Conservation (phyloP, 78 protist genomes). For the Planoprotostelium fungivorum region DNA sequence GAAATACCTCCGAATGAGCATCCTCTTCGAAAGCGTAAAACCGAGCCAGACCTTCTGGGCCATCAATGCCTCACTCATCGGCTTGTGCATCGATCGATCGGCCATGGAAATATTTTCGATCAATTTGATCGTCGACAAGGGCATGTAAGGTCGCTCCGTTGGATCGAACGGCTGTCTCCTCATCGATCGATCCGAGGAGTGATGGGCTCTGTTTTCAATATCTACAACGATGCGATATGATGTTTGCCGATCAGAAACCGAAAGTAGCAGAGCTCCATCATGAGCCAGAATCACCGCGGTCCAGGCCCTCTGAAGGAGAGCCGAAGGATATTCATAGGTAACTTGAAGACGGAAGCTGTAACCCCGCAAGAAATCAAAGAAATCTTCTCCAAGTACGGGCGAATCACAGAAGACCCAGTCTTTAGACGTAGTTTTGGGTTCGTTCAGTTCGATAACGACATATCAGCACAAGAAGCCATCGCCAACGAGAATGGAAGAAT, state of each 20-base stretch:
- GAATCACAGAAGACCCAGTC: background rate
- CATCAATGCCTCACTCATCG: background rate
- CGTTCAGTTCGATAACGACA: background rate
- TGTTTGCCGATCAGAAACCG: no score
- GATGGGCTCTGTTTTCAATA: no score
- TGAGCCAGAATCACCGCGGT: no score
- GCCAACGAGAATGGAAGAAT: background rate
- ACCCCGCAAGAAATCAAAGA: background rate
- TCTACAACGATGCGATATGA: no score
- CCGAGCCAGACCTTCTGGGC: background rate
- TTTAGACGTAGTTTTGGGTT: background rate
- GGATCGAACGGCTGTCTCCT: no score
- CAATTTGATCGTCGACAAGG: no score
- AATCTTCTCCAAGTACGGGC: background rate
- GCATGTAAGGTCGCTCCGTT: no score
- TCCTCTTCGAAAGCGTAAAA: background rate
- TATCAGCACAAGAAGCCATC: background rate
- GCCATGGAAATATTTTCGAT: no score
- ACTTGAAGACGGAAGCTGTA: background rate
- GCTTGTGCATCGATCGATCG: background rate
- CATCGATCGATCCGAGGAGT: no score
- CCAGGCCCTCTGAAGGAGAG: no score
- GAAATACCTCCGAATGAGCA: background rate
- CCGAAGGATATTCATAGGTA: background rate
- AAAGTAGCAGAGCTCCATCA: no score